phyloP scores from a whole-genome alignment of 768 basidiomycete species.

The Mycena epipterygia region DNA sequence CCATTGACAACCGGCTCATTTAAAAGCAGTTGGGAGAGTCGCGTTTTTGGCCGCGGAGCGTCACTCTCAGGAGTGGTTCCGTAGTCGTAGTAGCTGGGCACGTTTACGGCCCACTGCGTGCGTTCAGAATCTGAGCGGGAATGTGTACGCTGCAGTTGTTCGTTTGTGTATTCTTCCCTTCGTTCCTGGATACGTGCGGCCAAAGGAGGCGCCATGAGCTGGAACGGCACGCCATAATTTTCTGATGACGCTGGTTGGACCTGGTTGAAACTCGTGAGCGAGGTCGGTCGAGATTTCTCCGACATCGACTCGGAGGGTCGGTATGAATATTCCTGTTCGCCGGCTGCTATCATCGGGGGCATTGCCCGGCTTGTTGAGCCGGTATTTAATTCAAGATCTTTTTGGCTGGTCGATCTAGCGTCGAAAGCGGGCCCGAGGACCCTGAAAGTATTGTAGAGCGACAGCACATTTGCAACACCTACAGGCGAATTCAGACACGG shows the following conservation, averaged over 20 bases:
- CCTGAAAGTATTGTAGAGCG: constrained; percentile 80
- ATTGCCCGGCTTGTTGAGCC: constrained; percentile 5
- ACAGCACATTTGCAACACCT: constrained; percentile 75
- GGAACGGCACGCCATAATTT: constrained; percentile 20
- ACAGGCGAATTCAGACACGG: constrained; percentile 21
- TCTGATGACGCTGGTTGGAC: constrained; percentile 22
- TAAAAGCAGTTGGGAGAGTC: constrained; percentile 29
- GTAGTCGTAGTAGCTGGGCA: constrained; percentile 38
- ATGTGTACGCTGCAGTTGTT: constrained; percentile 17
- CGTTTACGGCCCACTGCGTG: constrained; percentile 26
- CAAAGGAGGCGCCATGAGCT: constrained; percentile 28
- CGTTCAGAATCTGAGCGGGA: constrained; percentile 35
- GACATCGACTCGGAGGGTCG: constrained; percentile 20
- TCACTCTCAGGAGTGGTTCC: constrained; percentile 15
- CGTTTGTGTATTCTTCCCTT: constrained; percentile 24
- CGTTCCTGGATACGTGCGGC: constrained; percentile 36
- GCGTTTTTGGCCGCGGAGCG: constrained; percentile 11
- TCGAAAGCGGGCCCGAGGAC: constrained; percentile 69
- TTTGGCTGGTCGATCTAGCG: constrained; percentile 44
- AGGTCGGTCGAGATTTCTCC: constrained; percentile 34
- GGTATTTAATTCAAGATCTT: constrained; percentile 35
- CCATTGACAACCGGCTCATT: constrained; percentile 29
- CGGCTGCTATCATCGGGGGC: constrained; percentile 36
- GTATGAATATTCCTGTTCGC: constrained; percentile 23
- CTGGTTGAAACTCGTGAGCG: constrained; percentile 33